Evolutionary conservation across 108 stramenopile species (phyloP), one percentile per base, ranked within the genome.

Genomic region (Mediolabrus comicus): DNA sequence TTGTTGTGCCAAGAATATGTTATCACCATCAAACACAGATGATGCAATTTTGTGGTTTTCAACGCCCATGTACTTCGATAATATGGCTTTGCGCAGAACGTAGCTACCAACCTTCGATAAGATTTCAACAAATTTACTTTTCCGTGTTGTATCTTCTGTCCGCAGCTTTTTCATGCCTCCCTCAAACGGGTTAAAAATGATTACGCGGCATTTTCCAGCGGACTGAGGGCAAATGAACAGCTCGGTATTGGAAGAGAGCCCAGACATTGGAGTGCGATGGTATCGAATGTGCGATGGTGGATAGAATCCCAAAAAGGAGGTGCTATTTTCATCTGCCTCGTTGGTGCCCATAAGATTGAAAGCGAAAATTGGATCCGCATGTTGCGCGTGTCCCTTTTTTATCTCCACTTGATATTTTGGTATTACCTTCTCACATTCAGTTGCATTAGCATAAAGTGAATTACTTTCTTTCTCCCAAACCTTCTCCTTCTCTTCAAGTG

Each of bases 171-270:
- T 51, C 65, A 57, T 57, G 26, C 33, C 65, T 57, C 55, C 55
- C 24, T 60, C 59, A 55, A 66, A 66, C 5, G 65, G 65, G 19
- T 53, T 66, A 55, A 66, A 69, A 9, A 61, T 17, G 28, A 69
- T 38, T 19, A 69, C 68, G 3, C 68, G 68, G 22, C 68, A 38
- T 28, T 62, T 69, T 3, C 68, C 68, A 1, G 58, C 68, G n/a
- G 68, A 34, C n/a, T 31, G 19, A 22, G 68, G 68, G 36, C 68
- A 69, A 19, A 69, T 22, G 68, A 69, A 69, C 0, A 69, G 30
- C 30, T 69, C 33, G 32, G 36, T 62, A 28, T 60, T 59, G 14
- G 30, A 53, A 9, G 68, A 43, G 4, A 38, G 36, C 4, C 53
- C 53, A 16, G 68, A 27, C 38, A 28, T 62, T 35, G 32, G 68